Percentiles rank a stretch among this genome's conserved stretches.
Conservation (phyloP, 345 rosid genomes). For the Ceriops tagal region DNA sequence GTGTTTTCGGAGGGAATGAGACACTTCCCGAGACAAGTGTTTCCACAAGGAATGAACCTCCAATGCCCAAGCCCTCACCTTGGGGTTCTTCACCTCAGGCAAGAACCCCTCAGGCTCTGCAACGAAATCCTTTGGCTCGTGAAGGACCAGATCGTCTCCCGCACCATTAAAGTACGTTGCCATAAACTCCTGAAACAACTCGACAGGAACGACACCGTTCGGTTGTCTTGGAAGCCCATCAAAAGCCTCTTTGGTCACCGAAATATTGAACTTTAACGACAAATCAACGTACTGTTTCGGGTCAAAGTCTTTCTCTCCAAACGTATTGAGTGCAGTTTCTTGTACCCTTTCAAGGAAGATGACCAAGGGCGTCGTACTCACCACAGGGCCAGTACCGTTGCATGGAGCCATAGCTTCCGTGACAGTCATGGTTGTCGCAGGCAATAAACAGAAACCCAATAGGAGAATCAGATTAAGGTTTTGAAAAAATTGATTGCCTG, state of each 20-base stretch:
- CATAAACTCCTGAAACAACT: conserved; percentile 21
- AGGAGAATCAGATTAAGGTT: background rate
- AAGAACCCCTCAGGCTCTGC: conserved; percentile 62
- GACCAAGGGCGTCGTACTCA: conserved; percentile 37
- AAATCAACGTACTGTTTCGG: conserved; percentile 69
- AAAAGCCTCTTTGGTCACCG: conserved; percentile 46
- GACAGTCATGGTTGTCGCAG: background rate
- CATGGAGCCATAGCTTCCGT: conserved; percentile 5
- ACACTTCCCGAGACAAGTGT: conserved; percentile 55
- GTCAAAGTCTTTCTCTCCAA: conserved; percentile 43
- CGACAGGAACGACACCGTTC: conserved; percentile 28
- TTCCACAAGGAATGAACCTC: conserved; percentile 82
- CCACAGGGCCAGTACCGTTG: conserved; percentile 8
- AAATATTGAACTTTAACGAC: conserved; percentile 49
- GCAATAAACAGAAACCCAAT: background rate
- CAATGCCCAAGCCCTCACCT: conserved; percentile 75
- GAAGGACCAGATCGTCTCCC: conserved; percentile 52
- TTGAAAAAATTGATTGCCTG: background rate
- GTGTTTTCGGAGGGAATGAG: conserved; percentile 41
- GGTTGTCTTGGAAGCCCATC: conserved; percentile 37
- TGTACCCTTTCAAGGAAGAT: conserved; percentile 69
- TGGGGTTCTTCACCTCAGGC: conserved; percentile 56
- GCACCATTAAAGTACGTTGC: conserved; percentile 41
- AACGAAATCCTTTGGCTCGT: conserved; percentile 58
- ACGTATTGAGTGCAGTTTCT: conserved; percentile 48